Base-by-base conservation (phyloP, 768 basidiomycete species). In the Cystobasidium ongulense region DNA sequence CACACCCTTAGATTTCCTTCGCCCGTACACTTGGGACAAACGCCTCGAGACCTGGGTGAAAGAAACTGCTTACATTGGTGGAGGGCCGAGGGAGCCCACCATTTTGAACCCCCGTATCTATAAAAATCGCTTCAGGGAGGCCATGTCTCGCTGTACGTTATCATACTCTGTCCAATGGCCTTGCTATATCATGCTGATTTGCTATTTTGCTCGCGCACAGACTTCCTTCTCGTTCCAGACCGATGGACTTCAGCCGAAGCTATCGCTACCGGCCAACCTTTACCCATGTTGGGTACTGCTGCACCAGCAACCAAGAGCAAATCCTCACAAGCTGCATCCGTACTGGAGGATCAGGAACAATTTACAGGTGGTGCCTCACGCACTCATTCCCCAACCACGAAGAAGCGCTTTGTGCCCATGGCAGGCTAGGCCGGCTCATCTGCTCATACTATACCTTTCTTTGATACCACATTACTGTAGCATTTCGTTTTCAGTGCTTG, bases 21-120 rank as follows among this genome's bases (percentile, higher is more conserved):
- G 93, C 10, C 93, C 92, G 1, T 95, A 94, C 79, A 95, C 92
- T 0, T 96, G 92, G 92, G 96, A 99, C 83, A 99, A 99, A 84
- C 93, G 92, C 77, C 83, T 99, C 21, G 96, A 98, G 82, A 97
- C 89, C 74, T 96, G 92, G 93, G 92, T 97, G 53, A 99, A 98
- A 80, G 96, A 98, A 77, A 89, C 91, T 1, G 86, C 90, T 0
- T 92, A 94, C 81, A 83, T 98, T 27, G 93, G 91, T 57, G 83
- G 84, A 61, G 89, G 87, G 25, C 41, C 52, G 78, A 92, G 92
- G 11, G 95, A 95, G 76, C 95, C 96, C 0, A 98, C 95, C 0
- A 94, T 99, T 78, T 90, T 97, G 29, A 95, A 93, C 1, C 95
- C 95, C 1, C 92, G 88, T 80, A 91, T 94, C 81, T 98, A 98